Base-by-base conservation (phyloP, 805 yeast species). In the Brettanomyces anomalus region DNA sequence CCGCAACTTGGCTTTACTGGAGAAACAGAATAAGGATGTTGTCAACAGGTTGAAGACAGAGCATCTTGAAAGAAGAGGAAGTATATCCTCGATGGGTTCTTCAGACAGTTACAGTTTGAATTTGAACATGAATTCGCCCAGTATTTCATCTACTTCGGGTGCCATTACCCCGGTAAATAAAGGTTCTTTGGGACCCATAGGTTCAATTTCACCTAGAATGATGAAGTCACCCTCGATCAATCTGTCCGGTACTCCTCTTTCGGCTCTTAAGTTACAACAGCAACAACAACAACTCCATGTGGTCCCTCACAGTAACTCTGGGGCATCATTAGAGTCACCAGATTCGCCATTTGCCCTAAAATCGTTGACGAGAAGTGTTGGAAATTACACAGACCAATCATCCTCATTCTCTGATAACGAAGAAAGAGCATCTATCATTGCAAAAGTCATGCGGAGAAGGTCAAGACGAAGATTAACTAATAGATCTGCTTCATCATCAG, bases 11-110 rank as follows among this genome's bases (percentile, higher is more conserved):
- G 81, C 90, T 4, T 93, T 93, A 5, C 71, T 94, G 43, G 97
- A 93, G 52, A 85, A 84, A 53, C 97, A 96, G 7, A 93, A 93
- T 57, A 87, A 86, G 56, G 97, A 89, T 62, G 89, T 85, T 13
- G 87, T 93, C 49, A 85, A 85, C 54, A 68, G 96, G 48, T 72
- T 93, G 56, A 85, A 88, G 55, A 81, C 72, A 26, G 97, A 90
- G 58, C 95, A 86, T 59, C 50, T 81, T 49, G 85, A 79, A 49
- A 79, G 76, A 51, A 44, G 66, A 17, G 56, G 52, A 30, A 59
- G 65, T 44, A 45, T 60, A 3, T 61, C 67, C 64, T 47, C 68
- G 37, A 69, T 81, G 6, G 62, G 73, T 1, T 67, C 79, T 0
- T 69, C 76, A 4, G 77, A 49, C 18, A 55, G 57, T 4, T 49